Evolutionary conservation across 2,329 filamentous ascomycete species (phyloP), one percentile per base, ranked within the genome.

Genomic region (Fusarium nygamai): DNA sequence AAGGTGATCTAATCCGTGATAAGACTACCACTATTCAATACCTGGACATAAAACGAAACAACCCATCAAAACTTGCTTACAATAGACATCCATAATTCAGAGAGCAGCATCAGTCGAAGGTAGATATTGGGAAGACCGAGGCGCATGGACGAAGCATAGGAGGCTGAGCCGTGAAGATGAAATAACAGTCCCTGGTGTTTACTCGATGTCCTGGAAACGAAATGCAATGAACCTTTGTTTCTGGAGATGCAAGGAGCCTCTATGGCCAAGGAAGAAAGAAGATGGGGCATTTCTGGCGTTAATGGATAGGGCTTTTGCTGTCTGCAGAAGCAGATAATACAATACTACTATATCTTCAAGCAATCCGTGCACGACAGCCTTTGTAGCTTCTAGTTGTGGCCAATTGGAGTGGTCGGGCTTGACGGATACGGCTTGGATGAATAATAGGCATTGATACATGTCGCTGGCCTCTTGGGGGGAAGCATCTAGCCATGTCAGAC

Each of bases 271-370:
- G 33, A 72, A 65, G 48, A 50, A 69, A 65, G 48, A 50, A 66
- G 72, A 75, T 31, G 66, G 68, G 60, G 64, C 72, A 74, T 74
- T 75, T 67, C 72, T 69, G 72, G 72, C 72, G 72, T 74, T 75
- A 72, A 56, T 72, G 72, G 72, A 62, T 54, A 62, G 53, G 72
- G 48, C 50, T 69, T 68, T 66, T 75, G 57, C 64, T 66, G 39
- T 65, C 60, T 73, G 61, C 62, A 34, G 60, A 74, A 48, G 71
- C 72, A 72, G 68, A 72, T 60, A 57, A 66, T 72, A 69, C 69
- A 72, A 69, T 69, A 62, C 51, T 61, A 54, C 58, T 62, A 66
- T 57, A 46, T 50, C 36, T n/a, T 33, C 16, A 64, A 29, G 13
- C 27, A 29, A 20, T 24, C 27, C 33, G 17, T 43, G 24, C 41